Evolutionary conservation across 2,329 filamentous ascomycete species (phyloP), one percentile per base, ranked within the genome.

Genomic region (Arthrobotrys iridis): DNA sequence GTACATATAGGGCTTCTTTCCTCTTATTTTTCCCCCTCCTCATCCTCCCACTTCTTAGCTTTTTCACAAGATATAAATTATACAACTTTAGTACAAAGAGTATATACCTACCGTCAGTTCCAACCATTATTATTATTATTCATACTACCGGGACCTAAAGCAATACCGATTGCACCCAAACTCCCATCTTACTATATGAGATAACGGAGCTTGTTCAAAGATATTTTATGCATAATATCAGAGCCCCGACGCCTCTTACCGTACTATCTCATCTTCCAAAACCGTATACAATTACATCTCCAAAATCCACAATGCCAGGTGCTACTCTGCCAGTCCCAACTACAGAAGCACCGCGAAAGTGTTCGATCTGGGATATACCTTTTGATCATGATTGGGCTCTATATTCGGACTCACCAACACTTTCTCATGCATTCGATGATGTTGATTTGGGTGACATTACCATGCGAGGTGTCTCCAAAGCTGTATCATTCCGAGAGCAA

Each of bases 381-480:
- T 48, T 67, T 33, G 62, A 41, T 5, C 37, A 8, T 22, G 70
- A 74, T 26, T 74, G 65, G 30, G 48, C 46, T 13, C 70, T 74
- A 10, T 74, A 74, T 24, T 35, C 52, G 7, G 70, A 74, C 20
- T 65, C 59, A 4, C 68, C 68, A 37, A 60, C 59, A 4, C 60
- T 65, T 15, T 57, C 68, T 45, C 59, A 52, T 46, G 8, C 18
- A 4, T 30, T 62, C 26, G 70, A 67, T 5, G 70, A 74, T 15
- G 20, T 74, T 24, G 62, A 74, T 41, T 50, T 74, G 22, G 57
- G 67, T 24, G 70, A 67, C 28, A 63, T 74, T 22, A 74, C 70
- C 37, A 74, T n/a, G 37, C 35, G 40, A 41, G 70, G 70, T 2
- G 40, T 74, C 18, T 66, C 70, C 13, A 74, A 50, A 15, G 70